Evolutionary conservation across 1,139 yeast genomes (phyloP).

Genomic region (Nematodospora anomalae): DNA sequence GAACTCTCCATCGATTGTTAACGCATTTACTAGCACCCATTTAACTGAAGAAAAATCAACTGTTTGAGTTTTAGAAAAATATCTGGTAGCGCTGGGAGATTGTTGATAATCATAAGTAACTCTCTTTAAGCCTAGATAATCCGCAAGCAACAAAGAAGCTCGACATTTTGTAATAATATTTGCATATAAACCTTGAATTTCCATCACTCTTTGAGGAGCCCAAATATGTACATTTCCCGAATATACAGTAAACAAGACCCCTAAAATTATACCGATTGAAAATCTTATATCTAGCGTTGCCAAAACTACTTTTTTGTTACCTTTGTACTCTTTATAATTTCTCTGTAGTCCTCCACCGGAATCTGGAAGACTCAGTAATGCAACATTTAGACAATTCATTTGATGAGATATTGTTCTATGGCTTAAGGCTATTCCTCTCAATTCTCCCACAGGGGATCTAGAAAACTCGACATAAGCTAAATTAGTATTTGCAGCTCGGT

Average conservation of each 20-base stretch:
- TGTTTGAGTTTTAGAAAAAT: slow-evolving; percentile 70
- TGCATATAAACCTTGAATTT: slow-evolving; percentile 86
- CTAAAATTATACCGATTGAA: slow-evolving; percentile 83
- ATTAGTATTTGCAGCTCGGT: slow-evolving; percentile 46
- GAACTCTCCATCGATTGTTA: slow-evolving; percentile 94
- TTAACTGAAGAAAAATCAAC: slow-evolving; percentile 79
- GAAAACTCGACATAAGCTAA: slow-evolving; percentile 93
- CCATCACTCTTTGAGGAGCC: slow-evolving; percentile 75
- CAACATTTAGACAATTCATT: slow-evolving; percentile 71
- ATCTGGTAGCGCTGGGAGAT: slow-evolving; percentile 81
- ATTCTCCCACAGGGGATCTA: slow-evolving; percentile 85
- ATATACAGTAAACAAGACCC: slow-evolving; percentile 77
- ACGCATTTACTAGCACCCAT: slow-evolving; percentile 89
- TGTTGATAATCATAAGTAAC: slow-evolving; percentile 93
- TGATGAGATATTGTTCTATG: slow-evolving; percentile 88
- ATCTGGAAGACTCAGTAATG: slow-evolving; percentile 65
- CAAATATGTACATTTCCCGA: slow-evolving; percentile 82
- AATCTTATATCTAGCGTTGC: slow-evolving; percentile 85
- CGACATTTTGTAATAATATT: slow-evolving; percentile 68
- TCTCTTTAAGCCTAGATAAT: slow-evolving; percentile 86
- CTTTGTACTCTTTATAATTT: slow-evolving; percentile 26
- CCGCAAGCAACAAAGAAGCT: slow-evolving; percentile 77
- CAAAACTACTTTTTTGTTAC: slow-evolving; percentile 43
- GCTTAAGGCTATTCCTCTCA: slow-evolving; percentile 90
- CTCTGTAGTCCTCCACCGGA: slow-evolving; percentile 41